Base-by-base conservation (phyloP, 768 basidiomycete species). In the Mycena amicta region DNA sequence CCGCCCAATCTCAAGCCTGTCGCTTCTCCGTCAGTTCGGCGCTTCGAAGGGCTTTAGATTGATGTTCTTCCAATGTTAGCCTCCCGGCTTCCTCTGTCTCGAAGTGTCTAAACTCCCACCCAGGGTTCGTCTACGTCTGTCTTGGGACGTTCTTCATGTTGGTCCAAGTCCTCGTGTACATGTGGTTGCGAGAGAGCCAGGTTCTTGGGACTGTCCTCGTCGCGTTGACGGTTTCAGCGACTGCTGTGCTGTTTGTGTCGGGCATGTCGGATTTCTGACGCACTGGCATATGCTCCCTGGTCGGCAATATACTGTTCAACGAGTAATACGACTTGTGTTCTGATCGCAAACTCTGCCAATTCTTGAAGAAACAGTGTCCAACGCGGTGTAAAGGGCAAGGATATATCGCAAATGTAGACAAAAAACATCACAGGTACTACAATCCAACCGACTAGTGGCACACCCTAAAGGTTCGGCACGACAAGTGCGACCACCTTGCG, bases 51-150 rank as follows among this genome's bases (percentile, higher is more conserved):
- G 46, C 16, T 8, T 57, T 3, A 52, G n/a, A n/a, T 45, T 18
- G 5, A 51, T 57, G 23, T 57, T 57, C 40, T 29, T 39, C 20
- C 56, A 57, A 31, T 57, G 56, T 57, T 25, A 28, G 56, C 40
- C 2, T n/a, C 4, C 8, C 5, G 18, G 12, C 25, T 18, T 5
- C 22, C 37, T 8, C 20, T 22, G 22, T 25, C 45, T 4, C 8
- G 29, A 8, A 15, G 11, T 25, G 3, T n/a, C 4, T 3, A 13
- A 11, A 18, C 25, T 5, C 8, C 30, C 1, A 16, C 18, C 16
- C 23, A 55, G 54, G 54, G 54, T 16, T 55, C 25, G 23, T 27
- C 4, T 39, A 55, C 33, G n/a, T 55, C n/a, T 47, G 33, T 27
- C 13, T 55, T 25, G 54, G 45, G 30, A 49, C n/a, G 20, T 2